Evolutionary conservation across 108 stramenopile genomes (phyloP), one percentile per base, ranked within the genome.

Genomic region (Craspedostauros australis): DNA sequence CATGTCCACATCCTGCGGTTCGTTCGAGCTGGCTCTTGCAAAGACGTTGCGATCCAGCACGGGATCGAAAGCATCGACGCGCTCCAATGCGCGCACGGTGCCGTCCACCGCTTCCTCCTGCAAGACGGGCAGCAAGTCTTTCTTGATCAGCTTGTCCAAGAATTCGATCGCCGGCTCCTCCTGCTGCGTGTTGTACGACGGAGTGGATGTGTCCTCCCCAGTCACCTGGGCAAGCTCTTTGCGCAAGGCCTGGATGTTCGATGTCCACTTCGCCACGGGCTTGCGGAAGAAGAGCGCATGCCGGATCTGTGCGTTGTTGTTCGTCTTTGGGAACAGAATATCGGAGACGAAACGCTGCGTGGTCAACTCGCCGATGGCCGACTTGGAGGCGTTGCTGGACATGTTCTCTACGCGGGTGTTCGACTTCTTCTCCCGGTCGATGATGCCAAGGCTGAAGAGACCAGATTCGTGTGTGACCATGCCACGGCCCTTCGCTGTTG

Each of bases 81-180:
- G 62, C 68, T 93, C 91, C 56, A 93, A 62, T 16, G 83, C 82
- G 24, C 67, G 62, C 23, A 84, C 80, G 1, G 85, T 86, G 19
- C 84, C 85, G 62, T 88, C 77, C 25, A 88, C 82, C 0, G 87
- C 84, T 57, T 86, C 84, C 33, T 86, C 76, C 75, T 93, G 91
- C 69, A 93, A 66, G 39, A 83, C 75, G 1, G 91, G 91, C n/a
- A 93, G 38, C 5, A 93, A 56, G 15, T 80, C 68, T 39, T 76
- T 72, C 54, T 88, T 76, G 53, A 93, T 87, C 11, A 93, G 70
- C 21, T 71, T 70, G 46, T 91, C 91, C 49, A 93, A 70, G 62
- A 74, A 93, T 19, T 70, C 62, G 30, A 88, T 39, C 9, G 87
- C 86, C 1, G 75, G 76, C 41, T 70, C 66, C 41, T 88, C 91